Evolutionary conservation across 768 basidiomycete species (phyloP), one percentile per base, ranked within the genome.

Genomic region (Suillus subalutaceus): DNA sequence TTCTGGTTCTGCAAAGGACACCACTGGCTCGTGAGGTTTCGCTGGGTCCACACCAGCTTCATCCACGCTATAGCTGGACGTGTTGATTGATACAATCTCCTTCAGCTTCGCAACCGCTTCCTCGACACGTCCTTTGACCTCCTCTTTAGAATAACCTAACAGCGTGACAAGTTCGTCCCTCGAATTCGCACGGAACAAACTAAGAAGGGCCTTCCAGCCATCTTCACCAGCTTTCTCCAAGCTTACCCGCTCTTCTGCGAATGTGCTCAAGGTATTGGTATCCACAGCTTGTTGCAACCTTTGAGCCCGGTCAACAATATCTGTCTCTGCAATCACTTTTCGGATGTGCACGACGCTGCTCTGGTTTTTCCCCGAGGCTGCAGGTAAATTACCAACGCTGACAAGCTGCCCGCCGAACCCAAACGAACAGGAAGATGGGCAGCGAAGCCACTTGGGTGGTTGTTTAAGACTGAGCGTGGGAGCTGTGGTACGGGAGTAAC

Each of bases 361-460:
- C 76, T 97, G 95, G 62, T 88, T 84, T 75, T 91, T 92, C 35
- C 94, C 94, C 58, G 90, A 87, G 0, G 86, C 85, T 40, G 80
- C 80, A 1, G 86, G 81, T n/a, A 96, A 82, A 74, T 97, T 97
- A 62, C 86, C 87, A 3, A 95, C 88, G 1, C 88, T 87, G 15
- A 93, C 88, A 26, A 99, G 83, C 72, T 91, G 88, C 37, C 97
- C 97, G 4, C 96, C 94, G 70, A 96, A 99, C 0, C 96, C 97
- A 70, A 97, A 99, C 0, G 93, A 89, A 58, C 82, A 85, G 0
- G 90, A 89, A 0, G 85, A 82, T 1, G 97, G 94, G 23, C 96
- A 86, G 43, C 92, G 89, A 16, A 99, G 86, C 97, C 97, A 99
- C 72, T 94, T 96, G 1, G 97, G 97, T n/a, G 95, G 92, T 72